phyloP scores from a whole-genome alignment of 192 early-diverging fungal species.

The Allomyces macrogynus region DNA sequence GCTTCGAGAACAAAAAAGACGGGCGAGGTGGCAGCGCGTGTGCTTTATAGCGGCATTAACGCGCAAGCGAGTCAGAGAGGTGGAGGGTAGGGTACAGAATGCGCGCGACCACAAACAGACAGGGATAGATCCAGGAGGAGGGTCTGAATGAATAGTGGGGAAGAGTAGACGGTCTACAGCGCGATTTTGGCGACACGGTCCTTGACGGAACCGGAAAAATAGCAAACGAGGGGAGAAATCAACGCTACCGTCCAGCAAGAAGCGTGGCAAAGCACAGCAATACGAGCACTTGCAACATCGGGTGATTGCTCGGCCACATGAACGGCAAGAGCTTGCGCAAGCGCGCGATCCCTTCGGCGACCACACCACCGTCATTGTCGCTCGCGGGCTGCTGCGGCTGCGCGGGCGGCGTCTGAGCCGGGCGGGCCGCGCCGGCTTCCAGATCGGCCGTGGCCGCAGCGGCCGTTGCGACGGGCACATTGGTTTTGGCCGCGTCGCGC shows the following conservation, averaged over 20 bases:
- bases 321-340: slow-evolving; percentile 54
- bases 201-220: too few species aligned
- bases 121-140: too few species aligned
- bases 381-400: not conserved
- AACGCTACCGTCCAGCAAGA: slow-evolving; percentile 19
- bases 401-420: too few species aligned
- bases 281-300: slow-evolving; percentile 44
- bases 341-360: not conserved
- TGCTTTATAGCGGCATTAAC: too few species aligned
- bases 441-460: not conserved
- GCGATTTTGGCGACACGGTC: too few species aligned
- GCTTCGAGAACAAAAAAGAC: too few species aligned
- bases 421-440: not conserved
- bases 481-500: not conserved
- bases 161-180: too few species aligned
- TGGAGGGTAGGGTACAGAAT: too few species aligned
- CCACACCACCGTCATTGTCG: not conserved
- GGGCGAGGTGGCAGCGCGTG: too few species aligned
- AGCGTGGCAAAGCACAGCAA: slow-evolving; percentile 47
- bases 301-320: slow-evolving; percentile 51
- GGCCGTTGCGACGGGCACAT: not conserved
- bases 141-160: too few species aligned
- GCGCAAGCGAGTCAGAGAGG: too few species aligned
- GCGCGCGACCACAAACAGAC: too few species aligned
- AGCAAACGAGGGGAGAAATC: not conserved